Conservation (phyloP, 148 eudicot species). For the Vaccinium corymbosum region DNA sequence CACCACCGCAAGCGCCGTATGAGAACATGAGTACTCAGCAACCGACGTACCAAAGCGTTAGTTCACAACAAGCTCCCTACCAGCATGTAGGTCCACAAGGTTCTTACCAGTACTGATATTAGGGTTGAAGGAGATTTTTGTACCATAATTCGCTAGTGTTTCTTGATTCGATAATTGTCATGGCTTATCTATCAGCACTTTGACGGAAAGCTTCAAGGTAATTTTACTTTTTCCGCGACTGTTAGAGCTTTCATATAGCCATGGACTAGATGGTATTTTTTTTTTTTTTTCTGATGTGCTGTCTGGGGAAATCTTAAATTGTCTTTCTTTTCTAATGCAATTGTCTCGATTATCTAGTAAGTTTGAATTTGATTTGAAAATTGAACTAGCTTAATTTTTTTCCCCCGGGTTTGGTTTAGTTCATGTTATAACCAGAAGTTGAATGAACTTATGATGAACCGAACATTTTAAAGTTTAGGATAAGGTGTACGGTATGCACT, state of each 20-base stretch:
- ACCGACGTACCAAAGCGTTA: conserved; percentile 31
- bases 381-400: neutral
- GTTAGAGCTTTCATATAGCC: neutral
- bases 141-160: conserved; percentile 26
- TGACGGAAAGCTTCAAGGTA: conserved; percentile 16
- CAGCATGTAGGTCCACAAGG: conserved; percentile 28
- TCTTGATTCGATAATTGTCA: conserved; percentile 11
- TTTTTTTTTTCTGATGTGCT: neutral
- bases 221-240: neutral
- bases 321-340: neutral
- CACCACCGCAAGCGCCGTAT: conserved; percentile 19
- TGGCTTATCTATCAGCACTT: conserved; percentile 10
- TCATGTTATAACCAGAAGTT: neutral
- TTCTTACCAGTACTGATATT: conserved; percentile 42
- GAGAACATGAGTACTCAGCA: conserved; percentile 28
- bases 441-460: neutral
- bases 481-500: too few species aligned
- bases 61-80: conserved; percentile 27
- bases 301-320: neutral
- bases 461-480: too few species aligned
- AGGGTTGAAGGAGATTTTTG: conserved; percentile 26
- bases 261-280: neutral
- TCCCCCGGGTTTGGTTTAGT: neutral
- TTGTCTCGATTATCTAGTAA: neutral
- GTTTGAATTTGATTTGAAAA: neutral